A percentile compares a stretch with the other conserved stretches of the same genome.
phyloP scores from a whole-genome alignment of 768 basidiomycete genomes.

The Kwoniella newhampshirensis region DNA sequence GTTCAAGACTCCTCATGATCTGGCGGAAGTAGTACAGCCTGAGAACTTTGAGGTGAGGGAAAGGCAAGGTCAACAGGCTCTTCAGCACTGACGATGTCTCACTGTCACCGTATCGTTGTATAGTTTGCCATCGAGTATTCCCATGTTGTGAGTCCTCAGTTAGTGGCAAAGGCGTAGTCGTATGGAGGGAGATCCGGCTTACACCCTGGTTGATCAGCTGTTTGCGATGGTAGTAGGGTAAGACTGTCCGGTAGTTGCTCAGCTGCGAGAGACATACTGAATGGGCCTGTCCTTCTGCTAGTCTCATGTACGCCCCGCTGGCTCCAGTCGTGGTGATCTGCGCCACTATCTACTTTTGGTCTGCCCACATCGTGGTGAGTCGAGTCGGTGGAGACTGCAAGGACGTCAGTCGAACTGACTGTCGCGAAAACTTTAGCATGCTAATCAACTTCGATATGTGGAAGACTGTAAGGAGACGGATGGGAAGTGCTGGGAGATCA shows the following conservation, averaged over 20 bases:
- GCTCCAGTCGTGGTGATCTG: slow-evolving; percentile 83
- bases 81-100: no score
- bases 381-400: neutral
- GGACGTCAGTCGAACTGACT: neutral
- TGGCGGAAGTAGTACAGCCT: slow-evolving; percentile 25
- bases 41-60: slow-evolving; percentile 37
- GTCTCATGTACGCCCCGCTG: slow-evolving; percentile 82
- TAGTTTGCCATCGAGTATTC: slow-evolving; percentile 41
- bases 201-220: slow-evolving; percentile 30
- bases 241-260: neutral
- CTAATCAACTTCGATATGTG: slow-evolving; percentile 71
- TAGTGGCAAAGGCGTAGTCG: no score
- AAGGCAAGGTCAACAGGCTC: neutral
- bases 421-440: slow-evolving; percentile 66
- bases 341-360: slow-evolving; percentile 80
- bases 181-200: no score
- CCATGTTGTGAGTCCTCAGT: slow-evolving; percentile 29
- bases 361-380: slow-evolving; percentile 36
- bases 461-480: slow-evolving; percentile 84
- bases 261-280: neutral
- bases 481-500: slow-evolving; percentile 74
- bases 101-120: no score
- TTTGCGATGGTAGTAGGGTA: slow-evolving; percentile 43
- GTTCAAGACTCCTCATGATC: slow-evolving; percentile 20
- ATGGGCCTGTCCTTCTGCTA: slow-evolving; percentile 9